Evolutionary conservation across 768 basidiomycete genomes (phyloP).

Genomic region (Leccinum variicolor): DNA sequence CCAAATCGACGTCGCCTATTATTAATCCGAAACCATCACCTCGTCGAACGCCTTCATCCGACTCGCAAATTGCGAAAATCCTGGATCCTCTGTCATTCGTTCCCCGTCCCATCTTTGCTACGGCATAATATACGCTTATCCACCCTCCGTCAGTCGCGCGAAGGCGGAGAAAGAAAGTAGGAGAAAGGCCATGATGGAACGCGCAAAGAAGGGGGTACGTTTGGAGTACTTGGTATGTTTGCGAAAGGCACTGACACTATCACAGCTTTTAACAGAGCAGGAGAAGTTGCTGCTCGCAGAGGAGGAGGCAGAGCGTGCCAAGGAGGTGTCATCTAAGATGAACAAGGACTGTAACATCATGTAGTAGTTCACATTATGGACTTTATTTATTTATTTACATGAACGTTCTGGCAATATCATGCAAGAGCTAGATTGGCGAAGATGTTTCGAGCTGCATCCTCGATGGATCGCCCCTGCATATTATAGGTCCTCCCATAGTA

Average conservation of each 20-base stretch:
- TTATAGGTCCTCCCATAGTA: no score
- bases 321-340: constrained; percentile 22
- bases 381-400: constrained; percentile 7
- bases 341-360: constrained; percentile 56
- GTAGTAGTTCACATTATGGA: constrained; percentile 31
- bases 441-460: no score
- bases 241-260: not conserved
- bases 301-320: constrained; percentile 43
- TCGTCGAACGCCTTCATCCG: constrained; percentile 27
- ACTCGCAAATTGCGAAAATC: constrained; percentile 35
- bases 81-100: constrained; percentile 47
- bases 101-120: constrained; percentile 65
- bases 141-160: constrained; percentile 51
- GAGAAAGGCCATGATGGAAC: constrained; percentile 65
- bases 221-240: not conserved
- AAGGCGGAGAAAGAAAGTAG: constrained; percentile 71
- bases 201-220: constrained; percentile 74
- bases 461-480: no score
- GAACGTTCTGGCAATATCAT: not conserved
- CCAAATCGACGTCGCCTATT: constrained; percentile 13
- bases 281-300: constrained; percentile 60
- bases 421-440: no score
- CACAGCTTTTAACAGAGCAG: constrained; percentile 56
- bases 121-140: constrained; percentile 47
- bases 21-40: constrained; percentile 17